Percentiles rank a stretch among this genome's conserved stretches.
phyloP scores from a whole-genome alignment of 306 rosid genomes.

The Castanea sativa region DNA sequence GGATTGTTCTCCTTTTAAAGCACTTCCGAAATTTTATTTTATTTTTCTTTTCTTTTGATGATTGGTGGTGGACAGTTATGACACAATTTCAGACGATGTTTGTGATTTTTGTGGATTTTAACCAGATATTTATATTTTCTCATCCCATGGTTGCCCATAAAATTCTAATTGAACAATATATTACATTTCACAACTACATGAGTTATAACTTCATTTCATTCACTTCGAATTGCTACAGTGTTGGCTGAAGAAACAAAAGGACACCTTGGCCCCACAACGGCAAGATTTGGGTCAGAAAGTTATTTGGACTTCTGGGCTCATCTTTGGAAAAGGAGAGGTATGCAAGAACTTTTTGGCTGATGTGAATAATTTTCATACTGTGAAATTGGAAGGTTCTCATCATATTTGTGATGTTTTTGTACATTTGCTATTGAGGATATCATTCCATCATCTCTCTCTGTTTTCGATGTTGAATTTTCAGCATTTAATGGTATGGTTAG shows the following conservation, averaged over 20 bases:
- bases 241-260: constrained; percentile 99
- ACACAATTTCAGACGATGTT: not conserved
- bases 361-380: not conserved
- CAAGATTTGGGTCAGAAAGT: constrained; percentile 47
- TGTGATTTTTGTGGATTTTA: not conserved
- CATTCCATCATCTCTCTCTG: not conserved
- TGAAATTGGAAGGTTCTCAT: not conserved
- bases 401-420: not conserved
- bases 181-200: not conserved
- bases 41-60: not conserved
- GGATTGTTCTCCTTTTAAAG: not conserved
- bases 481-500: constrained; percentile 8
- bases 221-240: constrained; percentile 55
- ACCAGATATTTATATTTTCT: not conserved
- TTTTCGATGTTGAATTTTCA: constrained; percentile 1
- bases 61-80: not conserved
- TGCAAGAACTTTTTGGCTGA: not conserved
- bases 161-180: not conserved
- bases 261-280: constrained; percentile 62
- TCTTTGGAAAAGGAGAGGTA: constrained; percentile 93
- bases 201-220: constrained; percentile 8
- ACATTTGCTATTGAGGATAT: not conserved
- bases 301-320: constrained; percentile 92
- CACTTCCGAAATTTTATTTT: not conserved
- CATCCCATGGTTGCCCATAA: not conserved